phyloP scores from a whole-genome alignment of 1,139 yeast species.

The Zygosaccharomyces sapae region DNA sequence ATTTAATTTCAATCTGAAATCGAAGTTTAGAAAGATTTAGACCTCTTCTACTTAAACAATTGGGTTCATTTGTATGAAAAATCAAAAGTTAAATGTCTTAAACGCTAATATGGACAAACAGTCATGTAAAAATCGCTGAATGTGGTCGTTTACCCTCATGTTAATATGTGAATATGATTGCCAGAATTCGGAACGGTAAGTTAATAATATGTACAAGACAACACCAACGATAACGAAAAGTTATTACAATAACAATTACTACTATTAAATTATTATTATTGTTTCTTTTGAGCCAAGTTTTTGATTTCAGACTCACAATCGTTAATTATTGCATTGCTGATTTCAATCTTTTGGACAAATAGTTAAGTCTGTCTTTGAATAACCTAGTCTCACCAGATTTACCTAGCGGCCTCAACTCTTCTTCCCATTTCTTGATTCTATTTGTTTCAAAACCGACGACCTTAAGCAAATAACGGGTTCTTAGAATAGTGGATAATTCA shows the following conservation, averaged over 20 bases:
- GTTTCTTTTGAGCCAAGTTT: conserved; percentile 23
- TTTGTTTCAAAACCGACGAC: conserved; percentile 58
- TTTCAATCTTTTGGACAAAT: conserved; percentile 62
- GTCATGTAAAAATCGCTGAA: too few species aligned
- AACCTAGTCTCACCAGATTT: conserved; percentile 46
- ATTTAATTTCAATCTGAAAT: too few species aligned
- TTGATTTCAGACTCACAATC: conserved; percentile 42
- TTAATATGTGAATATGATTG: neutral
- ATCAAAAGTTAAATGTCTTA: too few species aligned
- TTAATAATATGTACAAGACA: neutral
- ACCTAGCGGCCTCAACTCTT: conserved; percentile 60
- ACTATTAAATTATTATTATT: neutral
- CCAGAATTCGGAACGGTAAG: neutral
- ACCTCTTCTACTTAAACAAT: too few species aligned
- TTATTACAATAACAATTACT: too few species aligned
- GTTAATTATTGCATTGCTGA: conserved; percentile 48
- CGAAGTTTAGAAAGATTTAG: too few species aligned
- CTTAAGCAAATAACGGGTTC: conserved; percentile 53
- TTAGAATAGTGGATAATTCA: conserved; percentile 57
- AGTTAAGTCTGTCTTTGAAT: conserved; percentile 59
- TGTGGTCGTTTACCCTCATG: neutral
- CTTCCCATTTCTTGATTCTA: conserved; percentile 62
- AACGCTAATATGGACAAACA: too few species aligned
- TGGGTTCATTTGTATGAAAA: too few species aligned
- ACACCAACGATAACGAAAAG: neutral